phyloP scores from a whole-genome alignment of 164 flowering plant species.

The Warburgia ugandensis region DNA sequence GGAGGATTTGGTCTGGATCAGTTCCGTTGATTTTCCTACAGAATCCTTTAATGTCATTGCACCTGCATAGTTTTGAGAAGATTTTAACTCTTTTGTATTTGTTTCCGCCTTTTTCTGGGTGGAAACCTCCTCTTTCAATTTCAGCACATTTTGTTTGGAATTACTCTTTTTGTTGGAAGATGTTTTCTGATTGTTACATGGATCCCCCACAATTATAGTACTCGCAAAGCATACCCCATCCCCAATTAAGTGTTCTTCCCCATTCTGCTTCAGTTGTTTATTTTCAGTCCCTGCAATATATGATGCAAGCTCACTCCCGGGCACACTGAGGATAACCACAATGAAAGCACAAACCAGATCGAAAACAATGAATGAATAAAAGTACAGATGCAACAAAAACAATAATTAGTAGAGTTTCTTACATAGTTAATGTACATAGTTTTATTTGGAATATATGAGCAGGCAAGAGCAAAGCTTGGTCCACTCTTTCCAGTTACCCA shows the following conservation, averaged over 20 bases:
- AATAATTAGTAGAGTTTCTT: background rate
- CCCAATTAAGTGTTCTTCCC: constrained; percentile 13
- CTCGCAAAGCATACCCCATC: constrained; percentile 48
- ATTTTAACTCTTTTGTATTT: constrained; percentile 1
- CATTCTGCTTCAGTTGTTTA: constrained; percentile 7
- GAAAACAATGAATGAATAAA: background rate
- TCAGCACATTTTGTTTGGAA: constrained; percentile 13
- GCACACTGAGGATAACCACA: background rate
- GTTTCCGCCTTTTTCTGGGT: background rate
- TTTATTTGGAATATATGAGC: background rate
- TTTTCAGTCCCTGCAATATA: constrained; percentile 40
- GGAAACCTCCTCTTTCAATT: constrained; percentile 11
- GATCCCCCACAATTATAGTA: constrained; percentile 47
- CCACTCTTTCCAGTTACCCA: background rate
- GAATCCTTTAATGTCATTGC: background rate
- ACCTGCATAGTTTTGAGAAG: background rate
- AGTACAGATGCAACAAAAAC: background rate
- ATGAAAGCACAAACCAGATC: background rate
- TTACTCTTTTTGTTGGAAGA: constrained; percentile 11
- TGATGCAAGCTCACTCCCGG: constrained; percentile 11
- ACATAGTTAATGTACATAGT: background rate
- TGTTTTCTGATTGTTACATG: constrained; percentile 32
- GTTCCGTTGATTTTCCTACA: too few species aligned
- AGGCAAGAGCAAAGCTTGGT: background rate
- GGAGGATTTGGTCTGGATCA: background rate